A percentile compares a stretch with the other conserved stretches of the same genome.
phyloP scores from a whole-genome alignment of 495 filamentous ascomycete species.

The Talaromyces adpressus region DNA sequence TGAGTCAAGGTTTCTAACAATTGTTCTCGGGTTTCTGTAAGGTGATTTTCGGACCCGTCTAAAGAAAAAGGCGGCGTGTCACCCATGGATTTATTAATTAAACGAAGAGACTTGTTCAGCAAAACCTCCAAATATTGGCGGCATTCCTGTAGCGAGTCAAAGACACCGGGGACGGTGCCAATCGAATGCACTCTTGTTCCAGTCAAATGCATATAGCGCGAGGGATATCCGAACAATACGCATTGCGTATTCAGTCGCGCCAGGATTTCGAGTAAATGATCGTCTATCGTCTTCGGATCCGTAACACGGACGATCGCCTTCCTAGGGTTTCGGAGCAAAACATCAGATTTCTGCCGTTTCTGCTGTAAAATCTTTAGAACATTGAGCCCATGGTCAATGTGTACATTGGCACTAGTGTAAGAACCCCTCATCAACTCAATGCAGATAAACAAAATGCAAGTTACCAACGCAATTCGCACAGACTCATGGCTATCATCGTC shows the following conservation, averaged over 20 bases:
- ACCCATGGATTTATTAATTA: background rate
- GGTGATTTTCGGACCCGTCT: background rate
- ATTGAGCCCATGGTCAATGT: slow-evolving; percentile 36
- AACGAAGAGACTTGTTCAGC: background rate
- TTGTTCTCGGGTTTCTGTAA: background rate
- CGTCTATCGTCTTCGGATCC: background rate
- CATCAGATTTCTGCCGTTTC: background rate
- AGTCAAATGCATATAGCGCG: background rate
- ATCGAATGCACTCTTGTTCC: background rate
- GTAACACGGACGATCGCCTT: background rate
- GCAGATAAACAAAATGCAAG: slow-evolving; percentile 12
- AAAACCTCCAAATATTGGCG: slow-evolving; percentile 5
- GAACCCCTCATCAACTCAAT: slow-evolving; percentile 16
- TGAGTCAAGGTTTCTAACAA: background rate
- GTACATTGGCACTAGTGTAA: slow-evolving; percentile 29
- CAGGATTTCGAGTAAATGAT: slow-evolving; percentile 1
- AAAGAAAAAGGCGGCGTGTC: background rate
- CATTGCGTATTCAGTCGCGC: slow-evolving; percentile 6
- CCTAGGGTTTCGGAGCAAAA: background rate
- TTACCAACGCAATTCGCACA: slow-evolving; percentile 7
- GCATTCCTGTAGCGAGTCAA: background rate
- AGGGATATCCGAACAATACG: slow-evolving; percentile 3
- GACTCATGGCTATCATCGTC: background rate
- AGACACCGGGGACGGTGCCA: background rate
- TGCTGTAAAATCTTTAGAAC: background rate